Evolutionary conservation across 2,329 filamentous ascomycete genomes (phyloP).

Genomic region (Thelonectria blattea): DNA sequence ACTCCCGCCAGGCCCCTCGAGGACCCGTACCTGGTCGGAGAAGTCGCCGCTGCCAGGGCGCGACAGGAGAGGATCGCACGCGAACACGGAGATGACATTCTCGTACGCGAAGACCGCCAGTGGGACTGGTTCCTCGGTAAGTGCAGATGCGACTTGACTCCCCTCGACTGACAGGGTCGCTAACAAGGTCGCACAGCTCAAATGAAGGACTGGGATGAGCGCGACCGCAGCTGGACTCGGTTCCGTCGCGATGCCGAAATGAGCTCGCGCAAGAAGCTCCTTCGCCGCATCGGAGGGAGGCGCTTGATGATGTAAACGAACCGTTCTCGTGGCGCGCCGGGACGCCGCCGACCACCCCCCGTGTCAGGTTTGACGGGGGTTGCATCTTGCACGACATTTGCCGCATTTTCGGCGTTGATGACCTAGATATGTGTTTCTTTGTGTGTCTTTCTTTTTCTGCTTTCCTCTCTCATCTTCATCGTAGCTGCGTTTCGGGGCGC

Average conservation of each 20-base stretch:
- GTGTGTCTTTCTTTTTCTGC: constrained; percentile 4
- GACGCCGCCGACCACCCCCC: constrained; percentile 24
- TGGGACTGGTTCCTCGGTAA: constrained; percentile 68
- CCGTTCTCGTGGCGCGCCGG: constrained; percentile 28
- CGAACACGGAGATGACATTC: constrained; percentile 60
- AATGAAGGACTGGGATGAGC: constrained; percentile 57
- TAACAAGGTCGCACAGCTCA: constrained; percentile 50
- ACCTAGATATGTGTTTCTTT: constrained; percentile 31
- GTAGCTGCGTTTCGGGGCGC: constrained; percentile 12
- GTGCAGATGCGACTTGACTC: constrained; percentile 34
- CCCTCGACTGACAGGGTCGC: neutral
- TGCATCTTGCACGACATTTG: constrained; percentile 34
- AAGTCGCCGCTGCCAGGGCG: constrained; percentile 65
- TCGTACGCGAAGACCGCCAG: constrained; percentile 62
- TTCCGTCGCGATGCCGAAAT: constrained; percentile 49
- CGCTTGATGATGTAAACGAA: constrained; percentile 35
- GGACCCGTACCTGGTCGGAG: constrained; percentile 71
- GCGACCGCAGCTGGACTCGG: constrained; percentile 55
- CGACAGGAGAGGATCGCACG: constrained; percentile 62
- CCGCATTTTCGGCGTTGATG: constrained; percentile 38
- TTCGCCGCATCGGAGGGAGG: constrained; percentile 48
- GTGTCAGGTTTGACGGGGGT: constrained; percentile 24
- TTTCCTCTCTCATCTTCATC: constrained; percentile 22
- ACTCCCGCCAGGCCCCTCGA: constrained; percentile 59
- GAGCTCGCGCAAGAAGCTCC: constrained; percentile 45